Evolutionary conservation across 169 alveolate species (phyloP).

Genomic region (Perkinsus chesapeaki): DNA sequence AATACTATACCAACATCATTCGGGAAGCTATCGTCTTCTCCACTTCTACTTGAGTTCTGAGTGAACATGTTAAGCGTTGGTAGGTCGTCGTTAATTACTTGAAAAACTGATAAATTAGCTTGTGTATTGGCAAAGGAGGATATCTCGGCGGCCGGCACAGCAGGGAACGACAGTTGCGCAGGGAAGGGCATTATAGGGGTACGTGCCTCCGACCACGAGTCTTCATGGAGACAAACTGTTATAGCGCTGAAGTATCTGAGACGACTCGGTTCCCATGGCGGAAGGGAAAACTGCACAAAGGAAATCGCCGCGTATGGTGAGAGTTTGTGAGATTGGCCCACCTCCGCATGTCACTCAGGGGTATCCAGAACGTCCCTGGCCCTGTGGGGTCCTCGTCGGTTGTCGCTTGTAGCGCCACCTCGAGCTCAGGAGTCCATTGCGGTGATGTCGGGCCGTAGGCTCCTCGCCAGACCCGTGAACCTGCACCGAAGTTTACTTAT

Average conservation of each 20-base stretch:
- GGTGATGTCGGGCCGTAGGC: neutral
- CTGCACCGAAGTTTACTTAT: neutral
- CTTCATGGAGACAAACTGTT: neutral
- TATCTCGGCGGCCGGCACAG: neutral
- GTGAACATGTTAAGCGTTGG: neutral
- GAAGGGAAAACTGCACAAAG: too few species aligned
- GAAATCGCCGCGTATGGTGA: neutral
- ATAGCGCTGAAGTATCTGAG: neutral
- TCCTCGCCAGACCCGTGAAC: neutral
- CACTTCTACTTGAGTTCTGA: neutral
- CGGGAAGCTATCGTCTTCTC: neutral
- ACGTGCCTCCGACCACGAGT: neutral
- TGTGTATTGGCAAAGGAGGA: neutral
- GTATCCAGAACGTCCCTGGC: neutral
- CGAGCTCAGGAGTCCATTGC: neutral
- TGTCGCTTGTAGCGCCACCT: neutral
- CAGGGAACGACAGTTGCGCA: neutral
- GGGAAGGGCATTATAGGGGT: neutral
- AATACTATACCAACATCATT: neutral
- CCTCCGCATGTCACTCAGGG: neutral
- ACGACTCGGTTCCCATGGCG: too few species aligned
- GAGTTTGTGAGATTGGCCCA: too few species aligned
- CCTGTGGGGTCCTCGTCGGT: neutral
- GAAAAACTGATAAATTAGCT: neutral
- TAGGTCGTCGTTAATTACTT: too few species aligned